These are phyloP conservation scores for Russula lepida DNA, from an alignment of 768 basidiomycete species.

Conservation along the genomic window DNA sequence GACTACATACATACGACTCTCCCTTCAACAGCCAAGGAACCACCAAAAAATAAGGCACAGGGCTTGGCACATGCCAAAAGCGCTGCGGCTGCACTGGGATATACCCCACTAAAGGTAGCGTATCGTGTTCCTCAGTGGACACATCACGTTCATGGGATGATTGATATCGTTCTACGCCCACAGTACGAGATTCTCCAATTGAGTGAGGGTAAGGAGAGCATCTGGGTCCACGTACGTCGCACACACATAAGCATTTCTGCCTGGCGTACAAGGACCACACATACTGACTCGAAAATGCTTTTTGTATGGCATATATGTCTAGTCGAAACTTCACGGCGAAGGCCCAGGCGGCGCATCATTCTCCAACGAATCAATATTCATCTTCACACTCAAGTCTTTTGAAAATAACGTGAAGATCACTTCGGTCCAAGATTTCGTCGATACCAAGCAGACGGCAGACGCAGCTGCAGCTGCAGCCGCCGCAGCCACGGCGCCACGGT, in stretches of 20 bases:
- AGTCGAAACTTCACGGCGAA: conserved; percentile 1
- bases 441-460: conserved; percentile 3
- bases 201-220: not conserved
- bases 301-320: not conserved
- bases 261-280: not conserved
- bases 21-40: not conserved
- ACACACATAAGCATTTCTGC: not conserved
- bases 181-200: conserved; percentile 10
- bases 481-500: not conserved
- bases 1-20: not conserved
- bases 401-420: conserved; percentile 8
- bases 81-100: not conserved
- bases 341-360: not conserved
- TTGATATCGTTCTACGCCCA: not conserved
- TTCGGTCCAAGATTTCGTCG: conserved; percentile 6
- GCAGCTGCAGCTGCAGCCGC: conserved; percentile 26
- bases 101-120: not conserved
- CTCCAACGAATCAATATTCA: conserved; percentile 5
- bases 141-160: not conserved
- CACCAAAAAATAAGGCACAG: conserved; percentile 1
- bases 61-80: not conserved
- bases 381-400: conserved; percentile 6
- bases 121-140: not conserved
- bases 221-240: conserved; percentile 15
- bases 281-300: not conserved